phyloP scores from a whole-genome alignment of 495 filamentous ascomycete genomes.

The Tetracladium marchalianum region DNA sequence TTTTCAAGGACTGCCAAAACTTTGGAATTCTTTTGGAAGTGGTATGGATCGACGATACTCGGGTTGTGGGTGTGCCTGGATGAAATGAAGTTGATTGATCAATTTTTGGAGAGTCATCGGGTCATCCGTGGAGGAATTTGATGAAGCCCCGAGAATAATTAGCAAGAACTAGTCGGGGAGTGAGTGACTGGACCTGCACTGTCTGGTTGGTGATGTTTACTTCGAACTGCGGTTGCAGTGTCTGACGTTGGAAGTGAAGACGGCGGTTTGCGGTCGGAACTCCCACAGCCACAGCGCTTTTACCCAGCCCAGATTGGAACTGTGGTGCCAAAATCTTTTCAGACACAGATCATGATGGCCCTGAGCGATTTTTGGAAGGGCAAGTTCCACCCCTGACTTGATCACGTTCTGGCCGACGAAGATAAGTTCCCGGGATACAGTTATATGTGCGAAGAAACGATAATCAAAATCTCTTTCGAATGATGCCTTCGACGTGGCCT shows the following conservation, averaged over 20 bases:
- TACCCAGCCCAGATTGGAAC: conserved; percentile 2
- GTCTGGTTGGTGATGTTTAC: not conserved
- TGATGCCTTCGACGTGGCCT: conserved; percentile 5
- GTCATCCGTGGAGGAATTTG: too few species aligned
- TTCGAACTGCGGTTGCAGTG: conserved; percentile 2
- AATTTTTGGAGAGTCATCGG: too few species aligned
- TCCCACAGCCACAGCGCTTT: conserved; percentile 2
- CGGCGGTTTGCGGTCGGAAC: not conserved
- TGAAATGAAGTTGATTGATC: too few species aligned
- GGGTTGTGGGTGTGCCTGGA: too few species aligned
- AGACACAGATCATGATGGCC: conserved; percentile 10
- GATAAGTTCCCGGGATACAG: conserved; percentile 8
- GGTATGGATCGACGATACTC: too few species aligned
- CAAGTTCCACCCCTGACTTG: conserved; percentile 9
- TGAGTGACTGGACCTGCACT: too few species aligned
- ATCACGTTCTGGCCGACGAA: conserved; percentile 8
- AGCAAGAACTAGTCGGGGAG: too few species aligned
- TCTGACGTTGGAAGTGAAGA: not conserved
- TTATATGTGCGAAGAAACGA: conserved; percentile 15
- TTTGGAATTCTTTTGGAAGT: too few species aligned
- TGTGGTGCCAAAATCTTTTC: conserved; percentile 3
- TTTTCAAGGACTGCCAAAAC: too few species aligned
- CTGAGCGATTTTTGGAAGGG: conserved; percentile 12
- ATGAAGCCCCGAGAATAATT: too few species aligned
- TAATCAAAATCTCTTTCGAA: conserved; percentile 10